These are phyloP conservation scores for Vaccinium macrocarpon DNA, from an alignment of 148 eudicot species.

Conservation along the genomic window DNA sequence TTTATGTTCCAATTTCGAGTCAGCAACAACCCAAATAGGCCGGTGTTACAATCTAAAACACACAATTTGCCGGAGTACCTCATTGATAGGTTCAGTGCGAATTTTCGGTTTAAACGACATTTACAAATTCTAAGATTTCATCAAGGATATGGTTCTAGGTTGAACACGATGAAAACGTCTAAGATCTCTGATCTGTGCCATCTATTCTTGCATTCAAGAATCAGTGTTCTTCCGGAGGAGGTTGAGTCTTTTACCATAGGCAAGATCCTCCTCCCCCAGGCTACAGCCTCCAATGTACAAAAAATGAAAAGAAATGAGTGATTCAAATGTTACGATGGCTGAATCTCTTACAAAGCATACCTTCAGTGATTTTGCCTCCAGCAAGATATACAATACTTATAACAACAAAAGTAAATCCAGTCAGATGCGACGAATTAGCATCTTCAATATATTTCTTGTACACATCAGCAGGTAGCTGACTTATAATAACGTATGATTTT, in stretches of 20 bases:
- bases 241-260: neutral
- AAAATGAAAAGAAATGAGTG: neutral
- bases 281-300: neutral
- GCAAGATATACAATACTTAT: slow-evolving; percentile 72
- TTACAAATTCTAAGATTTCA: neutral
- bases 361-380: slow-evolving; percentile 84
- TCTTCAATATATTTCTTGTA: slow-evolving; percentile 78
- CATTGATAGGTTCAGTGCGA: neutral
- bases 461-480: slow-evolving; percentile 66
- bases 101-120: neutral
- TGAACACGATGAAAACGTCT: neutral
- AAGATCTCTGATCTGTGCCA: neutral
- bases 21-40: neutral
- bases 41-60: neutral
- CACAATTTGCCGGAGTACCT: neutral
- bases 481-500: slow-evolving; percentile 71
- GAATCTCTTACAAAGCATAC: slow-evolving; percentile 31
- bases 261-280: neutral
- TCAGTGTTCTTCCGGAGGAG: neutral
- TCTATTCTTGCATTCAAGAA: neutral
- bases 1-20: neutral
- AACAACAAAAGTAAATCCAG: slow-evolving; percentile 73
- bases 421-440: slow-evolving; percentile 50
- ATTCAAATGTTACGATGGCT: neutral
- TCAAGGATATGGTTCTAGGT: neutral